Evolutionary conservation across 441 rosid species (phyloP).

Genomic region (Macaranga tanarius): DNA sequence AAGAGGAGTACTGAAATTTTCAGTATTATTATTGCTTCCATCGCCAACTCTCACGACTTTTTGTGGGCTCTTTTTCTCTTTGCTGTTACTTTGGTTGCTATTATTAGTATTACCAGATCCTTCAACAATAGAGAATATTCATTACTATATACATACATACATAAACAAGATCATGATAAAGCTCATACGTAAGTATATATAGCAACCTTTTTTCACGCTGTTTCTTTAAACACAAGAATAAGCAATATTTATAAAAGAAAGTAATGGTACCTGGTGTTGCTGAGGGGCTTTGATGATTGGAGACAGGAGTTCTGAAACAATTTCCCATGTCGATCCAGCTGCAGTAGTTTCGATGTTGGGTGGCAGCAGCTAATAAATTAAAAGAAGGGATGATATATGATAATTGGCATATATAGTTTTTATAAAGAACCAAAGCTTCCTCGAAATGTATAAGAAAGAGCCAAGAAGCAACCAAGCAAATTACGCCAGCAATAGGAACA

Average conservation of each 20-base stretch:
- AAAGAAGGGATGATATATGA: too few relatives aligned
- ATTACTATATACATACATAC: too few relatives aligned
- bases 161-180: too few relatives aligned
- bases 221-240: not conserved
- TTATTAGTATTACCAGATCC: not conserved
- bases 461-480: not conserved
- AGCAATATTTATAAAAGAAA: constrained; percentile 32
- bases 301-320: constrained; percentile 43
- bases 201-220: not conserved
- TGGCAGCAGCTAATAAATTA: not conserved
- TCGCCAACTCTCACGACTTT: too few relatives aligned
- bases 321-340: constrained; percentile 48
- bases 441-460: constrained; percentile 1
- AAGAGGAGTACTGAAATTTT: too few relatives aligned
- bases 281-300: constrained; percentile 28
- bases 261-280: constrained; percentile 16
- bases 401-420: not conserved
- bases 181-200: too few relatives aligned
- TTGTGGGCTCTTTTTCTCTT: not conserved
- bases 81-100: not conserved
- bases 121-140: not conserved
- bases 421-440: not conserved
- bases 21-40: not conserved
- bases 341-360: not conserved
- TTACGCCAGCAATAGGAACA: not conserved